Percentiles rank a stretch among this genome's conserved stretches.
Conservation (phyloP, 2,329 filamentous ascomycete genomes). For the Fulvia fulva region DNA sequence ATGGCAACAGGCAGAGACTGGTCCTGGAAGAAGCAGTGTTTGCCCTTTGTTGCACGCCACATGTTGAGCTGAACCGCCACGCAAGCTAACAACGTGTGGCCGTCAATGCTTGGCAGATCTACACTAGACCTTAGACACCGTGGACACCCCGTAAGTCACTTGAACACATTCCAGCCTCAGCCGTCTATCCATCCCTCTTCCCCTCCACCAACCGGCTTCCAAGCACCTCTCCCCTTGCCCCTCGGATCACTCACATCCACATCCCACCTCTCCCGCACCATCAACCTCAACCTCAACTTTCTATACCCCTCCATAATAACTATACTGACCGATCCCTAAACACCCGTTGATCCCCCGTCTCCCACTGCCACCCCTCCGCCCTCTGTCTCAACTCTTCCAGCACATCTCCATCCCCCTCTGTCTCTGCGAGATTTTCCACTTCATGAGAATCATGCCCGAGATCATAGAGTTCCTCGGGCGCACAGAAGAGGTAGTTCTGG, state of each 20-base stretch:
- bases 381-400: conserved; percentile 33
- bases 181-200: too few relatives aligned
- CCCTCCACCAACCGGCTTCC: background rate
- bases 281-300: conserved; percentile 16
- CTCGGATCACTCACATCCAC: conserved; percentile 19
- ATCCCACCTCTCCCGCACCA: conserved; percentile 23
- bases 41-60: too few relatives aligned
- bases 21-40: too few relatives aligned
- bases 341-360: conserved; percentile 35
- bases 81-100: too few relatives aligned
- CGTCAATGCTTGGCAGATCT: too few relatives aligned
- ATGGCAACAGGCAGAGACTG: too few relatives aligned
- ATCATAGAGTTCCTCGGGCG: conserved; percentile 47
- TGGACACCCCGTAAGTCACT: too few relatives aligned
- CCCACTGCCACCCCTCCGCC: conserved; percentile 35
- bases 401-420: too few relatives aligned
- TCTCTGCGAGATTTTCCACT: too few relatives aligned
- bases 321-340: conserved; percentile 25
- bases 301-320: conserved; percentile 15
- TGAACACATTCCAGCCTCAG: too few relatives aligned
- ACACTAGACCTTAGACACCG: too few relatives aligned
- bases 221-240: background rate
- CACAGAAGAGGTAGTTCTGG: conserved; percentile 43
- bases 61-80: too few relatives aligned
- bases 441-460: conserved; percentile 44